These are phyloP conservation scores for Fusarium graminum DNA, from an alignment of 2,329 filamentous ascomycete species.

Conservation along the genomic window DNA sequence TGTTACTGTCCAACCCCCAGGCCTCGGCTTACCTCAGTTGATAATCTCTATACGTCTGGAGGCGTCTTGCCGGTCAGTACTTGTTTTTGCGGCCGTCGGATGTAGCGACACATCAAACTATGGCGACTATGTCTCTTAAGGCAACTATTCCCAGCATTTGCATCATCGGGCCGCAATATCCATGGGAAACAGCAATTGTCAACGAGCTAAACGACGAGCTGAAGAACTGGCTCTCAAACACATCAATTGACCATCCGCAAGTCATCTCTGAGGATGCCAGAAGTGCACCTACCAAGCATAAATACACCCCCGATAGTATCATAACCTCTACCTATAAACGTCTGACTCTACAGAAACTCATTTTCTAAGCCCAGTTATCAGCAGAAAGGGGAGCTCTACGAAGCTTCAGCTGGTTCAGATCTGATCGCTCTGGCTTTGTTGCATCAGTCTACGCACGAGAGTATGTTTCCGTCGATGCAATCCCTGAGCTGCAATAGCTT, in stretches of 20 bases:
- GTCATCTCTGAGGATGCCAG: no score
- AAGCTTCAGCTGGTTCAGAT: constrained; percentile 53
- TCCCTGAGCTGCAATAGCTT: constrained; percentile 31
- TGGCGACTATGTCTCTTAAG: constrained; percentile 28
- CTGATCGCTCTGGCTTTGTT: constrained; percentile 59
- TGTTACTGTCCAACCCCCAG: no score
- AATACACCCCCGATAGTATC: not conserved
- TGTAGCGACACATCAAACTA: constrained; percentile 57
- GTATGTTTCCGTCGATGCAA: constrained; percentile 50
- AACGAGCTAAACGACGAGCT: no score
- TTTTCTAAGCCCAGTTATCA: constrained; percentile 54
- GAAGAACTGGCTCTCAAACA: no score
- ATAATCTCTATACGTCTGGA: constrained; percentile 19
- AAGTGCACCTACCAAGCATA: not conserved
- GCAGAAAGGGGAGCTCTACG: constrained; percentile 47
- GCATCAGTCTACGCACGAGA: constrained; percentile 56
- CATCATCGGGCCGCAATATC: constrained; percentile 60
- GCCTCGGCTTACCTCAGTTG: constrained; percentile 35
- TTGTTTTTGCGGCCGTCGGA: no score
- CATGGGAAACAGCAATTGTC: no score
- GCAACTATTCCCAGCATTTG: constrained; percentile 49
- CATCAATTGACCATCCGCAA: no score
- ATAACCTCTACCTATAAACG: constrained; percentile 4
- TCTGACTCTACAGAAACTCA: constrained; percentile 52
- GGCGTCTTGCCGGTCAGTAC: not conserved